phyloP scores from a whole-genome alignment of 1,284 basidiomycete species.

The Pulchroboletus neoregius region DNA sequence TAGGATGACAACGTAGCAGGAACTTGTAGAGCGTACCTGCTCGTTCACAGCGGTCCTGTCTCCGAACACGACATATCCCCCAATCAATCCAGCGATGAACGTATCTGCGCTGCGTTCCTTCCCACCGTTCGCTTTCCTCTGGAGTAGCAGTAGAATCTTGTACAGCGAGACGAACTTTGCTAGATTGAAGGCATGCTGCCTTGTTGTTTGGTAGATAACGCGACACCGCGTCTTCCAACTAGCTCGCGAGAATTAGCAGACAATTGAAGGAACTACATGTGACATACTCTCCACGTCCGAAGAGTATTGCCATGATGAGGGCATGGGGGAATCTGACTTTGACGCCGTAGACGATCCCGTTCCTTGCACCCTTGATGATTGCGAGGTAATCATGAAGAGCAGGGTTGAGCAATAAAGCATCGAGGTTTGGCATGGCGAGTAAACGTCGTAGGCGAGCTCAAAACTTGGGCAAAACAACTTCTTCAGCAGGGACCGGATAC shows the following conservation, averaged over 20 bases:
- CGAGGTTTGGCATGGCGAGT: constrained; percentile 30
- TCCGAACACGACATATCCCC: constrained; percentile 92
- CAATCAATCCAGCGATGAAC: constrained; percentile 90
- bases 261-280: neutral
- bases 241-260: constrained; percentile 13
- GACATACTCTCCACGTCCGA: constrained; percentile 82
- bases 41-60: constrained; percentile 97
- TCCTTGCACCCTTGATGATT: constrained; percentile 92
- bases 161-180: constrained; percentile 93
- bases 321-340: constrained; percentile 99
- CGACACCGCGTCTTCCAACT: constrained; percentile 68
- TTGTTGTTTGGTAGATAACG: constrained; percentile 84
- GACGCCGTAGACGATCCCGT: constrained; percentile 88
- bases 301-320: constrained; percentile 95
- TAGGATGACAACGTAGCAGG: neutral
- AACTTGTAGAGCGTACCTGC: constrained; percentile 59
- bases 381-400: constrained; percentile 87
- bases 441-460: constrained; percentile 1
- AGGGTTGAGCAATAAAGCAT: constrained; percentile 53
- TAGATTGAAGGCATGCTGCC: constrained; percentile 83
- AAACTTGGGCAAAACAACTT: neutral
- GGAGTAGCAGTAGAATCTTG: constrained; percentile 81
- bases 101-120: constrained; percentile 81
- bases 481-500: neutral
- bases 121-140: constrained; percentile 76